Percentiles rank a stretch among this genome's conserved stretches.
Conservation (phyloP, 129 eudicot species). For the Ambrosia artemisiifolia region DNA sequence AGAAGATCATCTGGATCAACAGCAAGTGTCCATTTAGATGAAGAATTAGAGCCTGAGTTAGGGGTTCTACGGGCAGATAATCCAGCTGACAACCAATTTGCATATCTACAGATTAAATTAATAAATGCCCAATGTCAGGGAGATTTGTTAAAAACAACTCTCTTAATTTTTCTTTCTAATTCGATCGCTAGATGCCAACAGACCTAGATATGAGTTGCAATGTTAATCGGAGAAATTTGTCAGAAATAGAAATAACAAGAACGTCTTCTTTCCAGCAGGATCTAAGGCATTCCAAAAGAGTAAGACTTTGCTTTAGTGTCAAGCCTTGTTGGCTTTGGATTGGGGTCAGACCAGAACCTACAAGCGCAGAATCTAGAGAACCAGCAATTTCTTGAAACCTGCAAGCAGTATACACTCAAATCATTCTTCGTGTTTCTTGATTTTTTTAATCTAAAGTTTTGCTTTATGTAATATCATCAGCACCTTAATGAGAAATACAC, state of each 20-base stretch:
- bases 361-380: slow-evolving; percentile 80
- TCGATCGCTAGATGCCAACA: slow-evolving; percentile 10
- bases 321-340: slow-evolving; percentile 42
- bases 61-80: slow-evolving; percentile 65
- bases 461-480: neutral
- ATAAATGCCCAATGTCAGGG: slow-evolving; percentile 7
- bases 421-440: slow-evolving; percentile 8
- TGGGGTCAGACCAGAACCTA: slow-evolving; percentile 47
- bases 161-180: neutral
- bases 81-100: slow-evolving; percentile 93
- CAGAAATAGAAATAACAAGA: slow-evolving; percentile 82
- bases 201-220: slow-evolving; percentile 92
- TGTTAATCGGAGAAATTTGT: slow-evolving; percentile 84
- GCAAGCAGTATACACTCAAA: slow-evolving; percentile 24
- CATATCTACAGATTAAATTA: slow-evolving; percentile 44
- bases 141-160: neutral
- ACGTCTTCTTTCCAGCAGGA: slow-evolving; percentile 96
- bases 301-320: slow-evolving; percentile 65
- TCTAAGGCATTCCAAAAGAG: slow-evolving; percentile 86
- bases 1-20: slow-evolving; percentile 73
- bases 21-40: slow-evolving; percentile 83
- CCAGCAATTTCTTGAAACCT: slow-evolving; percentile 99
- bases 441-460: neutral
- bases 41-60: slow-evolving; percentile 49
- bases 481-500: slow-evolving; percentile 96